Conservation (phyloP, 2,329 filamentous ascomycete species). For the Xylariaceae sp. region DNA sequence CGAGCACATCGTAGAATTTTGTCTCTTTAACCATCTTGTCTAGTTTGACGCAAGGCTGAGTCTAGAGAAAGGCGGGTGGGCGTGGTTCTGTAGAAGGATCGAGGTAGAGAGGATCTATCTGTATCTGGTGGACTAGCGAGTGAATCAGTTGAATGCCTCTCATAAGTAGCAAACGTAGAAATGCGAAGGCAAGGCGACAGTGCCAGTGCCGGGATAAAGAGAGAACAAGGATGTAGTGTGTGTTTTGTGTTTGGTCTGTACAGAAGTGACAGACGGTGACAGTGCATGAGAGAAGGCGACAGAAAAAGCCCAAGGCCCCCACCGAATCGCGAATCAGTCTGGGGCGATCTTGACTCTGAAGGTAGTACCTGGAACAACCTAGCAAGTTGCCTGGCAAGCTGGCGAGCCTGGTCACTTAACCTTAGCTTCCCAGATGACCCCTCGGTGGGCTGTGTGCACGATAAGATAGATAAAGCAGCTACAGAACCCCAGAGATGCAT, state of each 20-base stretch:
- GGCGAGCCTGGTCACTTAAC: neutral
- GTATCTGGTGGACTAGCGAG: too few species aligned
- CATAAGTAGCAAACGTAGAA: too few species aligned
- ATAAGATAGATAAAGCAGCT: too few species aligned
- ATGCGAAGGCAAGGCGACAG: too few species aligned
- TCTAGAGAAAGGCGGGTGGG: neutral
- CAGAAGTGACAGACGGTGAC: neutral
- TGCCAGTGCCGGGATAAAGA: neutral
- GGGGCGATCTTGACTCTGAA: neutral
- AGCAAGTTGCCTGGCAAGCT: too few species aligned
- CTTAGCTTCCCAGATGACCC: slow-evolving; percentile 3
- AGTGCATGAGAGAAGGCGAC: slow-evolving; percentile 12
- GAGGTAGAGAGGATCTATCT: neutral
- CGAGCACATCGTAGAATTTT: slow-evolving; percentile 75
- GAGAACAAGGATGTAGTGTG: neutral
- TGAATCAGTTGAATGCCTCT: too few species aligned
- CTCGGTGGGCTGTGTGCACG: slow-evolving; percentile 4
- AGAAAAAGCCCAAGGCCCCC: slow-evolving; percentile 25
- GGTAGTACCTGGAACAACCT: too few species aligned
- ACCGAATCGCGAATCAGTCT: slow-evolving; percentile 24
- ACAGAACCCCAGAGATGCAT: too few species aligned
- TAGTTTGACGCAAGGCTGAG: slow-evolving; percentile 1
- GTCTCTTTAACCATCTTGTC: slow-evolving; percentile 73
- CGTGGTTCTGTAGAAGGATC: neutral
- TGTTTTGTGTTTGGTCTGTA: neutral